Percentiles rank a stretch among this genome's conserved stretches.
These are phyloP conservation scores for Paracorniculantispora psalliotae DNA, from an alignment of 2,329 filamentous ascomycete species.

Conservation along the genomic window DNA sequence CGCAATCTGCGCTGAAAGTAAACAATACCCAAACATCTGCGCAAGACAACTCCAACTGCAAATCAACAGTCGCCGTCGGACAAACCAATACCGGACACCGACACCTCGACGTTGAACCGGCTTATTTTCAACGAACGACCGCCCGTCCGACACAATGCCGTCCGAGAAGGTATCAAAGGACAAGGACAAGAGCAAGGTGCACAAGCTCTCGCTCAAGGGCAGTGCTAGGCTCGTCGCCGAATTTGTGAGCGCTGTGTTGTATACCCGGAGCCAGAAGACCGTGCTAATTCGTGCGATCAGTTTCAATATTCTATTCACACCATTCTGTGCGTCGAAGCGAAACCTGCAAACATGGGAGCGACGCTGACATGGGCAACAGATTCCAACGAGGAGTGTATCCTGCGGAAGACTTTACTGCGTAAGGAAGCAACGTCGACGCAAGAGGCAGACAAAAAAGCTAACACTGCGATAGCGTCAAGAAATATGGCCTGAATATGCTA, in stretches of 20 bases:
- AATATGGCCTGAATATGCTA: slow-evolving; percentile 98
- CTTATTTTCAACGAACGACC: background rate
- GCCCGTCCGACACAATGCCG: background rate
- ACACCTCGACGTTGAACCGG: no score
- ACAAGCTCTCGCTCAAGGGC: slow-evolving; percentile 89
- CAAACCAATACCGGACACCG: no score
- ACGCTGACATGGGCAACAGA: slow-evolving; percentile 36
- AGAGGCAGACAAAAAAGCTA: background rate
- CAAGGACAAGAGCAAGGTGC: slow-evolving; percentile 78
- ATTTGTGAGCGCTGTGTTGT: slow-evolving; percentile 63
- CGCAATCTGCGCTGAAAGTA: background rate
- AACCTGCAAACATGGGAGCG: no score
- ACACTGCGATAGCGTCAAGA: slow-evolving; percentile 62
- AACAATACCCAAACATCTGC: background rate
- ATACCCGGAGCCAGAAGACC: background rate
- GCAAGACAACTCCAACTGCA: background rate
- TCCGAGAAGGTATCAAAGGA: slow-evolving; percentile 25
- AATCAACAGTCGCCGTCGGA: background rate
- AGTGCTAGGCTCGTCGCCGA: slow-evolving; percentile 84
- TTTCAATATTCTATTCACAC: slow-evolving; percentile 99
- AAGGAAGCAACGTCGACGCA: slow-evolving; percentile 28
- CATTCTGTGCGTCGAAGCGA: slow-evolving; percentile 61
- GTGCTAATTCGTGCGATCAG: slow-evolving; percentile 32
- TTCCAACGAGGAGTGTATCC: slow-evolving; percentile 86
- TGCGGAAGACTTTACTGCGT: slow-evolving; percentile 94